Base-by-base conservation (phyloP, 2,329 filamentous ascomycete species). In the Penicillium sp. region DNA sequence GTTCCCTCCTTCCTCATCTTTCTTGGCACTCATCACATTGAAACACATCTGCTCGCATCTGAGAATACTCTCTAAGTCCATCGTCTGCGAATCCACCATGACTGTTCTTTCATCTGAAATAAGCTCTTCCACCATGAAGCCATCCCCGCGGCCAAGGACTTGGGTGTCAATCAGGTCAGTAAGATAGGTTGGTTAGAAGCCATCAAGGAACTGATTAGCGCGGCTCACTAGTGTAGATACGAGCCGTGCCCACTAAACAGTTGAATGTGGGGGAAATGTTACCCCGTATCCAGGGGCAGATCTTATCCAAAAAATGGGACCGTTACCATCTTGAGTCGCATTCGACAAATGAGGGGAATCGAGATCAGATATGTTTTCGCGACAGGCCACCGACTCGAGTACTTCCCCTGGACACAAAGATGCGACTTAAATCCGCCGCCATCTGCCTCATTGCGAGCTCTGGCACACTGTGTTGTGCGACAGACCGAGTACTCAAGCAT, bases 401-500 rank as follows among this genome's bases (percentile, higher is more conserved):
- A 5, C 14, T 11, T 9, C 12, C 13, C 19, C 1, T 2, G 4
- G 11, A 13, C 11, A 18, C 13, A n/a, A 44, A 10, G 4, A 37
- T 44, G 41, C 36, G 25, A 44, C 14, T 37, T 16, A 44, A 19
- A 29, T 19, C 5, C 14, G 28, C 41, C n/a, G 22, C 16, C 12
- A 29, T 37, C 29, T 29, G 8, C 25, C 33, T 44, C 41, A 19
- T 37, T 29, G 25, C 25, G 28, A 37, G 25, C 33, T 37, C 12
- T 13, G 12, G 41, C 46, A 36, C 28, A n/a, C 29, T 45, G 9
- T 30, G 33, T 10, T 18, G 25, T 31, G 46, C 46, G 11, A 27
- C 34, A 30, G 41, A 50, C 19, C 38, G 41, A 18, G 18, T 42
- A 16, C 42, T 53, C 27, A 37, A 31, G n/a, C 37, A 46, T 33